phyloP scores from a whole-genome alignment of 1,284 basidiomycete species.

The Pseudozyma thailandica region DNA sequence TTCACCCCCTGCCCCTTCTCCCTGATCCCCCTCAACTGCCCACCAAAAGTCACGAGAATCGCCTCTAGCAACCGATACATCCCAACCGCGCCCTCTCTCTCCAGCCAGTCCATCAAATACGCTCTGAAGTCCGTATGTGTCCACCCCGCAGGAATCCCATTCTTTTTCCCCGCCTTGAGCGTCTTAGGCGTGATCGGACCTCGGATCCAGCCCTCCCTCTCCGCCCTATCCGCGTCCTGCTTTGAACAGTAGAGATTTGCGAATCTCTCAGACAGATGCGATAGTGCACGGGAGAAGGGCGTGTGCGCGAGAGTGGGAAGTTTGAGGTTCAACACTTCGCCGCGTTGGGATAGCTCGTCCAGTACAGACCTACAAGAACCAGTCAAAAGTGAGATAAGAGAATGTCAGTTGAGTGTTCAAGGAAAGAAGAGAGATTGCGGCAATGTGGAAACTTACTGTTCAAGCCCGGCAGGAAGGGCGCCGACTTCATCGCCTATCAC shows the following conservation, averaged over 20 bases:
- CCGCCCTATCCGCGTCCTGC: conserved; percentile 1
- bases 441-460: conserved; percentile 9
- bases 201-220: conserved; percentile 23
- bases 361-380: neutral
- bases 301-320: conserved; percentile 31
- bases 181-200: conserved; percentile 38
- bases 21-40: conserved; percentile 32
- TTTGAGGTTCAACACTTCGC: conserved; percentile 35
- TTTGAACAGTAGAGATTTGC: conserved; percentile 24
- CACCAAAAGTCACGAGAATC: conserved; percentile 32
- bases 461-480: conserved; percentile 16
- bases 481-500: conserved; percentile 9
- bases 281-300: conserved; percentile 31
- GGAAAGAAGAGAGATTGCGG: neutral
- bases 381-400: neutral
- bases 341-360: conserved; percentile 22
- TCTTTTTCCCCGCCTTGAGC: conserved; percentile 26
- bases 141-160: conserved; percentile 28
- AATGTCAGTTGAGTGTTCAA: neutral
- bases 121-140: conserved; percentile 44
- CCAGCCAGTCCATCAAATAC: conserved; percentile 42
- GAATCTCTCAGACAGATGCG: conserved; percentile 32
- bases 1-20: conserved; percentile 7
- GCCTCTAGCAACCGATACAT: conserved; percentile 42
- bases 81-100: conserved; percentile 32